These are phyloP conservation scores for Neofusicoccum umdonicola DNA, from an alignment of 2,329 filamentous ascomycete genomes.

Conservation along the genomic window DNA sequence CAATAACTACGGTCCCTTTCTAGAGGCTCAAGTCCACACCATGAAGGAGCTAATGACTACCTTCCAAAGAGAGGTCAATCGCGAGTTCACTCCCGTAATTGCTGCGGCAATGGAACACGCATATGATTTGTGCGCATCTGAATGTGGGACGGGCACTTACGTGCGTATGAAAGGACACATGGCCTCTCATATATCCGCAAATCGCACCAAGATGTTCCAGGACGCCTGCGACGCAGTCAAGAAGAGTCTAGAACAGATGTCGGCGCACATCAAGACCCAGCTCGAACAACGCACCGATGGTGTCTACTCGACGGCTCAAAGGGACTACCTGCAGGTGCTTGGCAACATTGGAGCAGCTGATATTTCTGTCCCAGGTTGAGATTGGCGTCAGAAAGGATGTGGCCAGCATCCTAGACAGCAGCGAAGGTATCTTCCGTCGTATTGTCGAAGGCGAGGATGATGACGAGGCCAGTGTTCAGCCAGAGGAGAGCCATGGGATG, in stretches of 20 bases:
- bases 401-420: not conserved
- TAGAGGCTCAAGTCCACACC: constrained; percentile 36
- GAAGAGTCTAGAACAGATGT: constrained; percentile 41
- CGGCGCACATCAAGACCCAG: constrained; percentile 40
- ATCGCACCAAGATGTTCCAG: constrained; percentile 51
- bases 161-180: constrained; percentile 55
- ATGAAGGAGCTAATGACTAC: constrained; percentile 42
- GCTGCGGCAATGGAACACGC: constrained; percentile 43
- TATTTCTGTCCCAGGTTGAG: not conserved
- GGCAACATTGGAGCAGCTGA: constrained; percentile 22
- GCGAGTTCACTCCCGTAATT: constrained; percentile 54
- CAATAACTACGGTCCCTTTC: constrained; percentile 39
- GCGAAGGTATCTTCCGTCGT: not conserved
- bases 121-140: constrained; percentile 47
- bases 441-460: constrained; percentile 5
- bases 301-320: constrained; percentile 36
- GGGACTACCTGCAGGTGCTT: constrained; percentile 39
- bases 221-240: constrained; percentile 44
- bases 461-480: not conserved
- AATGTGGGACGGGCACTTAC: constrained; percentile 49
- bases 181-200: constrained; percentile 42
- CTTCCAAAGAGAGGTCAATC: constrained; percentile 53
- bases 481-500: not conserved
- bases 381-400: not conserved
- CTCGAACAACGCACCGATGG: constrained; percentile 48